phyloP scores from a whole-genome alignment of 495 filamentous ascomycete genomes.

The Aspergillus campestris region DNA sequence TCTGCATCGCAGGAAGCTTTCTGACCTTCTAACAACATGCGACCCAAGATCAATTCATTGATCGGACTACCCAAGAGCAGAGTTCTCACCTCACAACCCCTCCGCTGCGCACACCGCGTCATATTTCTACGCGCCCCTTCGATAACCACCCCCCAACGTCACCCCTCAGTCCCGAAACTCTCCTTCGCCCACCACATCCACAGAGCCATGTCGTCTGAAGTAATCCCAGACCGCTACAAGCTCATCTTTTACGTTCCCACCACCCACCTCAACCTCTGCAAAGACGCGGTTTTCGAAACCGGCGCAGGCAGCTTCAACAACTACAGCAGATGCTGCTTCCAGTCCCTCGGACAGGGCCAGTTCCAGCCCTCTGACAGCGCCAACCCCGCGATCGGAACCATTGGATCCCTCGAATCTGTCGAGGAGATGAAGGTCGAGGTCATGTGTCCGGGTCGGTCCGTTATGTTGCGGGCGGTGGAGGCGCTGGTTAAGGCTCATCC shows the following conservation, averaged over 20 bases:
- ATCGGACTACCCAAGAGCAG: neutral
- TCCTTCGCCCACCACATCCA: neutral
- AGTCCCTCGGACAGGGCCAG: slow-evolving; percentile 30
- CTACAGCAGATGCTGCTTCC: slow-evolving; percentile 35
- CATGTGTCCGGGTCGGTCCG: slow-evolving; percentile 41
- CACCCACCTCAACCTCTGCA: slow-evolving; percentile 30
- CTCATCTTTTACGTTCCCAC: slow-evolving; percentile 42
- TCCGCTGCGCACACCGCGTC: neutral
- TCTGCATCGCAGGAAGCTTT: too few species aligned
- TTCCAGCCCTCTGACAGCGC: slow-evolving; percentile 34
- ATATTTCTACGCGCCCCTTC: neutral
- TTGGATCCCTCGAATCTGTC: slow-evolving; percentile 35
- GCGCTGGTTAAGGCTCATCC: slow-evolving; percentile 56
- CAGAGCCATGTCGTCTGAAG: slow-evolving; percentile 3
- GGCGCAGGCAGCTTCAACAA: slow-evolving; percentile 39
- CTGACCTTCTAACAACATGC: slow-evolving; percentile 10
- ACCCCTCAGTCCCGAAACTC: neutral
- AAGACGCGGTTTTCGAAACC: slow-evolving; percentile 38
- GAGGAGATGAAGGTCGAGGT: slow-evolving; percentile 47
- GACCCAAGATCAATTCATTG: neutral
- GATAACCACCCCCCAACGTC: neutral
- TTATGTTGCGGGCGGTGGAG: slow-evolving; percentile 37
- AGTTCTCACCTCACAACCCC: neutral
- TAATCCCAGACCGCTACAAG: slow-evolving; percentile 34
- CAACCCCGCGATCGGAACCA: slow-evolving; percentile 30